Evolutionary conservation across 768 basidiomycete species (phyloP), one percentile per base, ranked within the genome.

Genomic region (Tricholoma flavovirens): DNA sequence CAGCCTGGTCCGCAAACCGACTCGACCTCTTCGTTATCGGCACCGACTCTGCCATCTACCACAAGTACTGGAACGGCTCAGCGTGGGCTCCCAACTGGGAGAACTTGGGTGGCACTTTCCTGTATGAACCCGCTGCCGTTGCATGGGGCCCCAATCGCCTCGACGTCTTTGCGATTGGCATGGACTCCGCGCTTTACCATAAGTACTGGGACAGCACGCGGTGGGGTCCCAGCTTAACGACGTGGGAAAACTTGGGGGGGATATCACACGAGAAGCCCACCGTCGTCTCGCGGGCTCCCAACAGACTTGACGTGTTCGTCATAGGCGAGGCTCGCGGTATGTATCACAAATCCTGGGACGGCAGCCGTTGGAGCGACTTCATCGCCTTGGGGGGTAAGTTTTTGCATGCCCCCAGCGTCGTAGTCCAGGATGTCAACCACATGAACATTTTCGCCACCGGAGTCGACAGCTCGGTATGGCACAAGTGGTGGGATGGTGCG

Each of bases 91-190:
- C n/a, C n/a, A n/a, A 32, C 9, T 32, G 30, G 30, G 30, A 32
- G 30, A 32, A 8, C 9, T 1, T 32, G 4, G 30, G 30, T 8
- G 30, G 30, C 30, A 32, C 30, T 8, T 32, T 32, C 30, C 4
- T 32, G 4, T 32, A 32, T 11, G 30, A 32, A 32, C 30, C 30
- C 30, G 9, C 30, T 8, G 30, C 30, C 1, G 30, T 32, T 32
- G 30, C 30, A 3, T 32, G 30, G 30, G 30, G 30, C 30, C 30
- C 30, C 9, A 32, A 32, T 8, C 30, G 30, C 6, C 30, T 32
- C 7, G 30, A 62, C 42, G 33, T 62, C 53, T 62, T 62, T 53
- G 59, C 54, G 49, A 26, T 62, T 33, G 59, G 61, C 48, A 55
- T 53, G 29, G 49, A 60, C 56, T 62, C 61, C 38, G 59, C 56